Evolutionary conservation across 2,329 filamentous ascomycete genomes (phyloP).

Genomic region (Colletotrichum zoysiae): DNA sequence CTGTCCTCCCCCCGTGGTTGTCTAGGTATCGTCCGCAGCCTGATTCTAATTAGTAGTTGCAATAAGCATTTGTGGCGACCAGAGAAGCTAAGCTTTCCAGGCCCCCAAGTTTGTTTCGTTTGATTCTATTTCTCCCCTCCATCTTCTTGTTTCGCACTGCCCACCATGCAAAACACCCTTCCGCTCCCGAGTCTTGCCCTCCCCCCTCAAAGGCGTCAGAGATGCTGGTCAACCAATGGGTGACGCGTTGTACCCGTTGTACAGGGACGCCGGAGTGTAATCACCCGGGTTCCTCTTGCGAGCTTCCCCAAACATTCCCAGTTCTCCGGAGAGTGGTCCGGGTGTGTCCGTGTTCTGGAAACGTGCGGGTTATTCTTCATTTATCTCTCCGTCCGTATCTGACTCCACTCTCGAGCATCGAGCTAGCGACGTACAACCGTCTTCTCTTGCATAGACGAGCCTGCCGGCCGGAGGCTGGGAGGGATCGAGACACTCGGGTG

Average conservation of each 20-base stretch:
- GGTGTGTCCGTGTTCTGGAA: not conserved
- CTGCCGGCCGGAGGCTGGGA: not conserved
- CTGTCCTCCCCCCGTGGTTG: not conserved
- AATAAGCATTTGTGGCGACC: slow-evolving; percentile 37
- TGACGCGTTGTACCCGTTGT: slow-evolving; percentile 38
- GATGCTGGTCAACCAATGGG: slow-evolving; percentile 21
- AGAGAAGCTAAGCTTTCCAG: slow-evolving; percentile 31
- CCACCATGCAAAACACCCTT: not conserved
- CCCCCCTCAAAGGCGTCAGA: not conserved
- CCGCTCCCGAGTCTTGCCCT: not conserved
- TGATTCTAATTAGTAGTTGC: slow-evolving; percentile 31
- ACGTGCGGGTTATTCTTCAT: not conserved
- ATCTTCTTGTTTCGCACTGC: not conserved
- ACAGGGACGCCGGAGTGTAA: not conserved
- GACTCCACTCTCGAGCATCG: not conserved
- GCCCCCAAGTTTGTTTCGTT: slow-evolving; percentile 22
- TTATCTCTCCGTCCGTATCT: not conserved
- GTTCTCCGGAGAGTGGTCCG: not conserved
- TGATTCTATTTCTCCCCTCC: not conserved
- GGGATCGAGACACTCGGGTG: not conserved
- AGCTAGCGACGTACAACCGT: not conserved
- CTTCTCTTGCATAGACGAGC: not conserved
- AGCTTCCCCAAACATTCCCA: not conserved
- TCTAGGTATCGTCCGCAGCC: slow-evolving; percentile 21
- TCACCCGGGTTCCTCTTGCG: slow-evolving; percentile 1